phyloP scores from a whole-genome alignment of 2,329 filamentous ascomycete species.

The Xylaria sp. region DNA sequence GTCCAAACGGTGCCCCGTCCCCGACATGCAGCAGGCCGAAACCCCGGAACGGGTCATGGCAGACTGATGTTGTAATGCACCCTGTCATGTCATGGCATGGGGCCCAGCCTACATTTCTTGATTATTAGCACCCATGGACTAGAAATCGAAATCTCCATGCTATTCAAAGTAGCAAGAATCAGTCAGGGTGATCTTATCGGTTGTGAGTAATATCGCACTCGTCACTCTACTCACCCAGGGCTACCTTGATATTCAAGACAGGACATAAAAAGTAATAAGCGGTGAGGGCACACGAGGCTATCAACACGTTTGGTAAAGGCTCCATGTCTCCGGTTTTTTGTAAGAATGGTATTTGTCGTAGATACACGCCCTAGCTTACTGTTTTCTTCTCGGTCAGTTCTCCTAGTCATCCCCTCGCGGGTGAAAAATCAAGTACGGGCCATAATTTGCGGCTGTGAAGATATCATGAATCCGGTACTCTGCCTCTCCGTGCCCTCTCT shows the following conservation, averaged over 20 bases:
- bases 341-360: no score
- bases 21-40: not conserved
- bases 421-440: not conserved
- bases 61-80: not conserved
- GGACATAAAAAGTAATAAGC: not conserved
- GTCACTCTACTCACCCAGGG: no score
- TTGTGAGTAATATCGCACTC: no score
- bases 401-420: not conserved
- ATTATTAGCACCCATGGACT: no score
- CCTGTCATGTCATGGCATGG: not conserved
- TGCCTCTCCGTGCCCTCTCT: not conserved
- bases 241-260: not conserved
- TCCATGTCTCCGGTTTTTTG: no score
- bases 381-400: not conserved
- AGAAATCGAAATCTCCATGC: no score
- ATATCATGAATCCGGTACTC: not conserved
- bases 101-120: not conserved
- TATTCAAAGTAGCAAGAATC: no score
- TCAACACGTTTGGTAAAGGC: no score
- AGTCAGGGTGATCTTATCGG: no score
- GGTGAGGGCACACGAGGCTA: no score
- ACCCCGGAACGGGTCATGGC: not conserved
- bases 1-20: not conserved
- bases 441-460: not conserved
- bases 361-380: not conserved